Base-by-base conservation (phyloP, 2,329 filamentous ascomycete species). In the Graphilbum ipis-grandicollis region DNA sequence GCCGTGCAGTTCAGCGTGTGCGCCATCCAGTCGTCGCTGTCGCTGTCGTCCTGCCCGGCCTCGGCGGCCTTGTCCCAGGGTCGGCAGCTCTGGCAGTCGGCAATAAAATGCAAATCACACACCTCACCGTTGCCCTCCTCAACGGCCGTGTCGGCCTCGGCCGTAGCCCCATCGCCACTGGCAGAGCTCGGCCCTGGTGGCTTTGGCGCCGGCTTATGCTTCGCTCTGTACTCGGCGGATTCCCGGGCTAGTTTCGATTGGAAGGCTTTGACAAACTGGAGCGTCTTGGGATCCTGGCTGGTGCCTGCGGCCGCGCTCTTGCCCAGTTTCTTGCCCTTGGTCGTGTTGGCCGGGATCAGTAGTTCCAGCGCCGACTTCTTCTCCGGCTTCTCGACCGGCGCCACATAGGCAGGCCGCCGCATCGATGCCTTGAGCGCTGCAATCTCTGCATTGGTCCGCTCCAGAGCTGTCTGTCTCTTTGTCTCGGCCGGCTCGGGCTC, bases 61-160 rank as follows among this genome's bases (percentile, higher is more conserved):
- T 64, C 62, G 4, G 65, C 71, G 30, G 63, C 65, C 47, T 75
- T 68, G 49, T 92, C 80, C 84, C 86, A 93, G 0, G 78, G 71
- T 40, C 72, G 75, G 55, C 90, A 96, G 32, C 84, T 93, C 52
- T 93, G 84, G 55, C 90, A 98, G 48, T 92, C 82, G 34, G 80
- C 81, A 44, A 98, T 92, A 55, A 96, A 98, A 54, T 98, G 90
- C 26, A 98, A 60, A 53, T 96, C 90, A 51, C 90, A 98, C 4
- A 92, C 65, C 35, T 68, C 68, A 3, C 74, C 76, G 12, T 39
- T 33, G n/a, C 31, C 5, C 17, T 33, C 25, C 8, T 36, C 25
- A 2, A 14, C n/a, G n/a, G n/a, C n/a, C n/a, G n/a, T n/a, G n/a
- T n/a, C n/a, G n/a, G n/a, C n/a, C n/a, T n/a, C n/a, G n/a, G n/a